phyloP scores from a whole-genome alignment of 768 basidiomycete species.

The Amyloporia xantha region DNA sequence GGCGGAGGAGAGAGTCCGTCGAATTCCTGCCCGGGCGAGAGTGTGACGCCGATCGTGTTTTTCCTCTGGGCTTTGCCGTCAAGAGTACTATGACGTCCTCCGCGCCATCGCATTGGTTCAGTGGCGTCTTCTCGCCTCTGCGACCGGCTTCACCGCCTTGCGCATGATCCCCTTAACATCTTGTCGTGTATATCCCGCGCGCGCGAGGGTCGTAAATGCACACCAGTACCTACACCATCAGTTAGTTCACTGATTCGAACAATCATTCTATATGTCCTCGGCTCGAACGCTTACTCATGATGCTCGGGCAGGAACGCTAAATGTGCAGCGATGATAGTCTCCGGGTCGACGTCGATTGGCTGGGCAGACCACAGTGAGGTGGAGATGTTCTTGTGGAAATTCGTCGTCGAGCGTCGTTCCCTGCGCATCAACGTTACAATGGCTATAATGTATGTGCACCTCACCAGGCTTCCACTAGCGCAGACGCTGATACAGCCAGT shows the following conservation, averaged over 20 bases:
- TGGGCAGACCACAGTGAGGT: conserved; percentile 70
- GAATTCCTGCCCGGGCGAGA: conserved; percentile 65
- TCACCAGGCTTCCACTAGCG: conserved; percentile 20
- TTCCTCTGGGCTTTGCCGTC: background rate
- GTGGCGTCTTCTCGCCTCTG: conserved; percentile 36
- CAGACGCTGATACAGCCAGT: too few relatives aligned
- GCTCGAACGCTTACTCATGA: conserved; percentile 38
- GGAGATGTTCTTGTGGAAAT: conserved; percentile 40
- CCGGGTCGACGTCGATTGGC: conserved; percentile 46
- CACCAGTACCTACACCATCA: conserved; percentile 55
- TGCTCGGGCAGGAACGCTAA: conserved; percentile 58
- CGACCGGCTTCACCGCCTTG: conserved; percentile 46
- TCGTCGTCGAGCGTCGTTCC: conserved; percentile 55
- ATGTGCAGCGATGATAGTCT: conserved; percentile 52
- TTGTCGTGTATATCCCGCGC: conserved; percentile 39
- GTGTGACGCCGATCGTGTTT: conserved; percentile 52
- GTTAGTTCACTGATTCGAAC: background rate
- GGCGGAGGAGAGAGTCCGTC: conserved; percentile 71
- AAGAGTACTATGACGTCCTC: background rate
- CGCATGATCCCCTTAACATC: conserved; percentile 45
- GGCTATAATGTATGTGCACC: background rate
- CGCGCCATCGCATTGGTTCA: conserved; percentile 13
- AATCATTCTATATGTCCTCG: background rate
- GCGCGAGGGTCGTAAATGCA: conserved; percentile 45
- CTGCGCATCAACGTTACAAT: conserved; percentile 26